Evolutionary conservation across 192 early-diverging fungal species (phyloP), one percentile per base, ranked within the genome.

Genomic region (Phycomyces blakesleeanus): DNA sequence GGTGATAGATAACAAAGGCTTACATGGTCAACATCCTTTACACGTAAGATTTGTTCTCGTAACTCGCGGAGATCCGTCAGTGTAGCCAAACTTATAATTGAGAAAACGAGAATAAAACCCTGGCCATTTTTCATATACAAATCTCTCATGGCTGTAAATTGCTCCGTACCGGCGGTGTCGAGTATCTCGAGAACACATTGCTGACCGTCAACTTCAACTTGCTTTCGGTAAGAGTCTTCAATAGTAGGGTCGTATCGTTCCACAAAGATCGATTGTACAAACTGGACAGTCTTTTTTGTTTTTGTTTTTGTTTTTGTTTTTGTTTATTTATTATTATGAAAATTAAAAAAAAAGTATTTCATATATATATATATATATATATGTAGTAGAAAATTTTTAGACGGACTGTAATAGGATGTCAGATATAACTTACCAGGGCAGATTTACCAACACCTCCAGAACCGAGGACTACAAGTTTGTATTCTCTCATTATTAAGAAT

Each of bases 171-270:
- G 7, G 94, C 94, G 21, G 92, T 93, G 77, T 96, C 94, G 41
- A 96, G 86, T 52, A 96, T 85, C 61, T 96, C 94, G 24, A 96
- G 81, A 63, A 93, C 78, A 52, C 91, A 93, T 44, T 80, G 81
- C 56, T 89, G 84, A 54, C 79, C 82, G 64, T 97, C 93, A 6
- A 97, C 86, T 61, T 86, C 76, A 61, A 88, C 90, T 67, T 93
- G 87, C 68, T 95, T 95, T 71, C 91, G 81, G 79, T 97, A 95
- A 53, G 82, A 85, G 67, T 88, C 89, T 72, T 97, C 95, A 65
- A 97, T 97, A 11, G 95, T 97, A 42, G 95, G 95, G 65, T 97
- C 95, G 69, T 97, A 97, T 51, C 91, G 89, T 42, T 95, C 92
- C 26, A 91, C 88, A 72, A 97, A 97, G 29, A 90, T 88, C 1